Percentiles rank a stretch among this genome's conserved stretches.
phyloP scores from a whole-genome alignment of 176 grass and related monocot genomes.

The Phyllostachys edulis region DNA sequence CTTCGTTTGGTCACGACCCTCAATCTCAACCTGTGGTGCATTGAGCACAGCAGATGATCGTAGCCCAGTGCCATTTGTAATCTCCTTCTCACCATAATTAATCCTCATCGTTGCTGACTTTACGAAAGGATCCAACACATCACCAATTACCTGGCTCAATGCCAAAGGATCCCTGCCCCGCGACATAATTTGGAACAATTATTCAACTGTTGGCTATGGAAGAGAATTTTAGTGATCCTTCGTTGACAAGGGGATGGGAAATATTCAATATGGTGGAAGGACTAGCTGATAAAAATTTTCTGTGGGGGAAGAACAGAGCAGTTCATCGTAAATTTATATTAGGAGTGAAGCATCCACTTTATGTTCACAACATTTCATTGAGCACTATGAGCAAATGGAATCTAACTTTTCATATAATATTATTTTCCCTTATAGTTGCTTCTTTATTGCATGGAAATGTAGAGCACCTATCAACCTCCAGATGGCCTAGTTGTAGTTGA shows the following conservation, averaged over 20 bases:
- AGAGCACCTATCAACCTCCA: constrained; percentile 33
- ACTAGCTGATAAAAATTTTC: constrained; percentile 30
- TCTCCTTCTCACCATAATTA: constrained; percentile 73
- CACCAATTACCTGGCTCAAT: constrained; percentile 84
- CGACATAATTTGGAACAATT: constrained; percentile 43
- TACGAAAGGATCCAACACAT: constrained; percentile 85
- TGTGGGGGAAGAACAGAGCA: constrained; percentile 40
- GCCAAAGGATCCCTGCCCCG: constrained; percentile 83
- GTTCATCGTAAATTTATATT: constrained; percentile 69
- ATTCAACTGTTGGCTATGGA: constrained; percentile 12
- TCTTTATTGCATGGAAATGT: constrained; percentile 42
- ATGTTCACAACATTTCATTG: constrained; percentile 78
- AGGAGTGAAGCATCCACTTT: constrained; percentile 67
- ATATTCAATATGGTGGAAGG: constrained; percentile 37
- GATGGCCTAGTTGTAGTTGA: constrained; percentile 42
- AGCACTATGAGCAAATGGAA: constrained; percentile 69
- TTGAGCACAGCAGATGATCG: constrained; percentile 55
- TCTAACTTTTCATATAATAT: constrained; percentile 62
- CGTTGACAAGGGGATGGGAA: constrained; percentile 30
- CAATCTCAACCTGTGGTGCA: constrained; percentile 67
- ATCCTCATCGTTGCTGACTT: constrained; percentile 73
- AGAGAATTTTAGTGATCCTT: constrained; percentile 35
- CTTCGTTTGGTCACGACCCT: constrained; percentile 61
- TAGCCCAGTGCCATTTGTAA: constrained; percentile 86
- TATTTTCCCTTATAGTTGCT: constrained; percentile 51